phyloP scores from a whole-genome alignment of 2,329 filamentous ascomycete genomes.

The Alternaria brassicicola region DNA sequence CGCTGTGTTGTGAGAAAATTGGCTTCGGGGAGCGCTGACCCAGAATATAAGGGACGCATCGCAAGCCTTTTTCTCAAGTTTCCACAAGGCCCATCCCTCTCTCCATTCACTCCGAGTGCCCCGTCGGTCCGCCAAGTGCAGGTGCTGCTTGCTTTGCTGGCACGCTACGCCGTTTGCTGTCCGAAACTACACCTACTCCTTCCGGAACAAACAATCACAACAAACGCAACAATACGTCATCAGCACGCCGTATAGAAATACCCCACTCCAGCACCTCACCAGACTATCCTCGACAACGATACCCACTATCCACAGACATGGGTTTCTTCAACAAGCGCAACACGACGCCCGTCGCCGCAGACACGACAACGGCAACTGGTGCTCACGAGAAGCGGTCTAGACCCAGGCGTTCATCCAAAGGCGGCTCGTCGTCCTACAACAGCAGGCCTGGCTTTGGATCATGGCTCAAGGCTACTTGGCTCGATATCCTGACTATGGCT shows the following conservation, averaged over 20 bases:
- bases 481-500: conserved; percentile 72
- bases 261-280: background rate
- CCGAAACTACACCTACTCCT: background rate
- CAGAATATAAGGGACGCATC: conserved; percentile 6
- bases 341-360: conserved; percentile 40
- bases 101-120: background rate
- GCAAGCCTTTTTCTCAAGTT: background rate
- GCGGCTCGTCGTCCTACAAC: conserved; percentile 33
- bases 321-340: conserved; percentile 48
- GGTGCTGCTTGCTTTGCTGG: conserved; percentile 4
- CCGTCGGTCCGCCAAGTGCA: background rate
- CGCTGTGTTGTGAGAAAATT: background rate
- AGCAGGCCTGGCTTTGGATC: conserved; percentile 66
- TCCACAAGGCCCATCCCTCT: background rate
- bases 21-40: background rate
- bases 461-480: conserved; percentile 71
- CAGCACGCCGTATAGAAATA: conserved; percentile 1
- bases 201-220: background rate
- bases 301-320: conserved; percentile 31
- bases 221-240: conserved; percentile 11
- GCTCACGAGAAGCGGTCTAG: conserved; percentile 36
- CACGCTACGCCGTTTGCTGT: conserved; percentile 5
- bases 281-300: background rate
- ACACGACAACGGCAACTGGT: conserved; percentile 45
- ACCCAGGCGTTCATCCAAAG: conserved; percentile 14